Conservation (phyloP, 345 rosid genomes). For the Lenwebbia sp. region DNA sequence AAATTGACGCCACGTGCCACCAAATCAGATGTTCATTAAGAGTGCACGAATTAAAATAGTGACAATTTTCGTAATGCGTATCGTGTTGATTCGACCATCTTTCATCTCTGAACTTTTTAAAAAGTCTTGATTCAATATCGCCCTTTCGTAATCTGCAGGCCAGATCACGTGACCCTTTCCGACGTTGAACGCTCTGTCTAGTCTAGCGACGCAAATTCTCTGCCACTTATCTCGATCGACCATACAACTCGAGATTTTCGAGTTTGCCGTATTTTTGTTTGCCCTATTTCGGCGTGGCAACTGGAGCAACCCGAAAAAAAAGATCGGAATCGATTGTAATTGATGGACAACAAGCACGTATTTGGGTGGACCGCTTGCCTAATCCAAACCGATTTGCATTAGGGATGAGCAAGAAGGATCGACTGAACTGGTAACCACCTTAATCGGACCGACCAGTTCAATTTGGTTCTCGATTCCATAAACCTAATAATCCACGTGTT, state of each 20-base stretch:
- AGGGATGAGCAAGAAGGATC: no score
- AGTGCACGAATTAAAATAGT: not conserved
- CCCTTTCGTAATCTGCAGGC: not conserved
- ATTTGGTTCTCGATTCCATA: no score
- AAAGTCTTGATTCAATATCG: not conserved
- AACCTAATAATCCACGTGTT: no score
- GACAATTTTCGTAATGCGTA: not conserved
- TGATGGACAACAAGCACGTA: not conserved
- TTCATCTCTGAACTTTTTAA: not conserved
- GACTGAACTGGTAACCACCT: no score
- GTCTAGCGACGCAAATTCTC: no score
- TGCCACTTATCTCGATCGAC: no score
- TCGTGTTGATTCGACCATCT: not conserved
- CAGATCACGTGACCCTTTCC: no score
- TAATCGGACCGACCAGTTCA: no score
- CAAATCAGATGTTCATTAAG: not conserved
- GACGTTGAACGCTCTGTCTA: no score
- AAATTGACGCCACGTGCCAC: not conserved
- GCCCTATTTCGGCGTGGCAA: not conserved
- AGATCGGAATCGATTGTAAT: not conserved
- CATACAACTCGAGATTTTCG: not conserved
- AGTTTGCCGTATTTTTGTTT: not conserved
- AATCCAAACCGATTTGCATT: not conserved
- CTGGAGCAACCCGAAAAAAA: not conserved
- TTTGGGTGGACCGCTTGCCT: not conserved